Conservation (phyloP, 2,329 filamentous ascomycete species). For the Phyllosticta ampelicida region DNA sequence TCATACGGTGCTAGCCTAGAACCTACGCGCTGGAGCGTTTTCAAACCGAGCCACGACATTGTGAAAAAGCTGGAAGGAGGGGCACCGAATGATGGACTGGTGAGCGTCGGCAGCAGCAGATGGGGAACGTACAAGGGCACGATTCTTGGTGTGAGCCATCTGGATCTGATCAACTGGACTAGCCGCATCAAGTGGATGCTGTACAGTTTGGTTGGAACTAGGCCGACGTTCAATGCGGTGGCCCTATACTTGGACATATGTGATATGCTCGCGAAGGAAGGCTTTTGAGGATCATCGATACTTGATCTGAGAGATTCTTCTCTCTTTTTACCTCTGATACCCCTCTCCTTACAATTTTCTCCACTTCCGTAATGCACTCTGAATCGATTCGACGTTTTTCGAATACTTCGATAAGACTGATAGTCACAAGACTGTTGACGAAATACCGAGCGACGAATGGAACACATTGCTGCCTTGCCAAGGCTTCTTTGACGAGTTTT, state of each 20-base stretch:
- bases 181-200: slow-evolving; percentile 50
- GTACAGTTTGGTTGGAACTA: slow-evolving; percentile 45
- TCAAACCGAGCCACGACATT: slow-evolving; percentile 45
- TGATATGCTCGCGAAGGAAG: slow-evolving; percentile 34
- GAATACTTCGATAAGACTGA: neutral
- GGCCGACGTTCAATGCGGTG: slow-evolving; percentile 52
- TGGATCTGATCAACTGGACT: slow-evolving; percentile 58
- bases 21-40: slow-evolving; percentile 46
- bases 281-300: slow-evolving; percentile 14
- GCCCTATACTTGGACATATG: slow-evolving; percentile 55
- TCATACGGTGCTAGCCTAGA: slow-evolving; percentile 51
- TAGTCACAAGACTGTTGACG: neutral
- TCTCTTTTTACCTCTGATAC: neutral
- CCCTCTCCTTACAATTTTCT: neutral
- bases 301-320: neutral
- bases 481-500: neutral
- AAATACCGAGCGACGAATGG: neutral
- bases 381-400: neutral
- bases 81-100: slow-evolving; percentile 51
- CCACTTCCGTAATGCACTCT: neutral
- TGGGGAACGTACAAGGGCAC: slow-evolving; percentile 57
- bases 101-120: slow-evolving; percentile 48
- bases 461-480: neutral
- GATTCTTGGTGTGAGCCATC: slow-evolving; percentile 50
- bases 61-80: slow-evolving; percentile 43